Evolutionary conservation across 2,329 filamentous ascomycete genomes (phyloP).

Genomic region (Colletotrichum magnum): DNA sequence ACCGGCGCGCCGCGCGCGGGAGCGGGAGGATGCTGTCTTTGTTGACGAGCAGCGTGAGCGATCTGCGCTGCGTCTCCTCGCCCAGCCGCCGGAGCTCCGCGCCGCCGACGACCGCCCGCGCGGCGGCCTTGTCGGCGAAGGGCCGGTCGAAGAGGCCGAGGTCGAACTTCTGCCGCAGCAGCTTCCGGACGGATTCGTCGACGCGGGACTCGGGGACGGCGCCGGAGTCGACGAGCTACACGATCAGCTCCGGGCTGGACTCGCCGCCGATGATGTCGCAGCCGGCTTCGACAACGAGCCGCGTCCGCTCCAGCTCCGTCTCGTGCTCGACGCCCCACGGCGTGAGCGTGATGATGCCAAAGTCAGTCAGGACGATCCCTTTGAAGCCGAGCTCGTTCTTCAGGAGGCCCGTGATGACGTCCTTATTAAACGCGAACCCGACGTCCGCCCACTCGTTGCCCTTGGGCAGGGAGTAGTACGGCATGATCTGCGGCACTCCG

Average conservation of each 20-base stretch:
- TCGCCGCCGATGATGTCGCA: conserved; percentile 62
- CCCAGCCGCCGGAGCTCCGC: conserved; percentile 51
- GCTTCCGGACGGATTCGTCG: conserved; percentile 59
- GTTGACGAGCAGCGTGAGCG: conserved; percentile 4
- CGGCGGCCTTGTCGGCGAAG: conserved; percentile 60
- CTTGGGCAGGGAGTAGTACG: background rate
- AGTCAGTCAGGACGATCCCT: conserved; percentile 65
- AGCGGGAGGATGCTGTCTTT: background rate
- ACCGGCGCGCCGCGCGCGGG: background rate
- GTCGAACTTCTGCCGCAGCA: conserved; percentile 64
- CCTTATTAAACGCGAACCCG: conserved; percentile 65
- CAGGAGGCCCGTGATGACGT: conserved; percentile 63
- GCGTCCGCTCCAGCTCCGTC: conserved; percentile 56
- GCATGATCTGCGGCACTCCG: background rate
- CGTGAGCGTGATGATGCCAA: conserved; percentile 64
- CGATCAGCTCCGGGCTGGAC: conserved; percentile 59
- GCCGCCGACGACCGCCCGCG: conserved; percentile 57
- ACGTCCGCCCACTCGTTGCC: background rate
- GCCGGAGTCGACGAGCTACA: conserved; percentile 58
- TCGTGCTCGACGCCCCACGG: conserved; percentile 65
- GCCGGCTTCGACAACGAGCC: conserved; percentile 62
- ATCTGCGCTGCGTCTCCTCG: conserved; percentile 1
- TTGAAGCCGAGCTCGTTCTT: conserved; percentile 62
- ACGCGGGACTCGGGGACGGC: conserved; percentile 57
- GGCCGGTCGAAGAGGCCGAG: conserved; percentile 67